These are phyloP conservation scores for Mycena belliarum DNA, from an alignment of 768 basidiomycete species.

Conservation along the genomic window DNA sequence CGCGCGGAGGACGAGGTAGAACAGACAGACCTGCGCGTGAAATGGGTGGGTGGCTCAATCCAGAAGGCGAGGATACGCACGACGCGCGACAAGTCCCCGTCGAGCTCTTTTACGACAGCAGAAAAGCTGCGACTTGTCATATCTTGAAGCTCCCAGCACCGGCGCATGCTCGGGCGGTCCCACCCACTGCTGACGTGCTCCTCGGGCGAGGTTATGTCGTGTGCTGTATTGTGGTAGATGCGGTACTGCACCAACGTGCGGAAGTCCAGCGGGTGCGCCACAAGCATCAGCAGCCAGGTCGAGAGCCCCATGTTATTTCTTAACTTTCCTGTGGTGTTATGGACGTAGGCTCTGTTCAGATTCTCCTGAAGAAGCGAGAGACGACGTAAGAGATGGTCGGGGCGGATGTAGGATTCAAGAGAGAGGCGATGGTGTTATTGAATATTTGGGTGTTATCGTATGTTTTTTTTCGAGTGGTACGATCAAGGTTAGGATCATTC, in stretches of 20 bases:
- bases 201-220: constrained; percentile 75
- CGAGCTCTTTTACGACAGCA: constrained; percentile 92
- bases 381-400: no score
- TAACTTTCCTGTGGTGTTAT: no score
- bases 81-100: constrained; percentile 90
- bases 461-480: no score
- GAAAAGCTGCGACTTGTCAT: constrained; percentile 87
- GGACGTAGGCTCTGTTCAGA: no score
- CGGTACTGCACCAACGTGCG: constrained; percentile 81
- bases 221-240: constrained; percentile 76
- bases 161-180: constrained; percentile 82
- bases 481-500: no score
- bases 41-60: not conserved
- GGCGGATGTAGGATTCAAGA: no score
- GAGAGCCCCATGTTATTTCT: constrained; percentile 58
- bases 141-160: constrained; percentile 91
- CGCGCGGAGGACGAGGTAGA: constrained; percentile 91
- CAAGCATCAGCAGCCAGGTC: constrained; percentile 64
- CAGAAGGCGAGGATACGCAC: constrained; percentile 49
- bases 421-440: no score
- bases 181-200: constrained; percentile 84
- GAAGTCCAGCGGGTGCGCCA: constrained; percentile 85
- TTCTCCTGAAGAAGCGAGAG: no score
- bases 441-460: no score
- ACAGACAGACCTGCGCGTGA: constrained; percentile 85